phyloP scores from a whole-genome alignment of 2,329 filamentous ascomycete genomes.

The Venturia effusa region DNA sequence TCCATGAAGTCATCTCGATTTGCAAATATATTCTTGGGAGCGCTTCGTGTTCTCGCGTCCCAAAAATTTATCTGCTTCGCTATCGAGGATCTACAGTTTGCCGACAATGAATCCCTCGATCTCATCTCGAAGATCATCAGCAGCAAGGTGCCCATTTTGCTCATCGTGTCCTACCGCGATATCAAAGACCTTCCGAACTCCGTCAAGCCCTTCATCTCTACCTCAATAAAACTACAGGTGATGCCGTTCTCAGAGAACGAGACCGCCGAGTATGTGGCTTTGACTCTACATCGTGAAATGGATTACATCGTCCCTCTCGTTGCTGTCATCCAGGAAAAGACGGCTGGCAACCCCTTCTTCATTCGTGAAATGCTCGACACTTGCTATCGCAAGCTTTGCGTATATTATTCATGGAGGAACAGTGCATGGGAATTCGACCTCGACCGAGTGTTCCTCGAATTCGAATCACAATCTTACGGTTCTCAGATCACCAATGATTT shows the following conservation, averaged over 20 bases:
- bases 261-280: slow-evolving; percentile 70
- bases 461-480: slow-evolving; percentile 67
- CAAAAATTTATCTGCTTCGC: slow-evolving; percentile 84
- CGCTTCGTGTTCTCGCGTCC: slow-evolving; percentile 67
- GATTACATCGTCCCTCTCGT: slow-evolving; percentile 68
- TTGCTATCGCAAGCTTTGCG: slow-evolving; percentile 75
- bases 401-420: slow-evolving; percentile 82
- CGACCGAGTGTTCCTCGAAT: slow-evolving; percentile 76
- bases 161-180: slow-evolving; percentile 56
- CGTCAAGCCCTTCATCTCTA: slow-evolving; percentile 30
- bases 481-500: slow-evolving; percentile 75
- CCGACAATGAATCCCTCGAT: slow-evolving; percentile 77
- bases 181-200: slow-evolving; percentile 29
- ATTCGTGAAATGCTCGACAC: slow-evolving; percentile 83
- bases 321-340: slow-evolving; percentile 80
- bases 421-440: slow-evolving; percentile 77
- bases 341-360: slow-evolving; percentile 80
- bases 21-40: slow-evolving; percentile 80
- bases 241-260: slow-evolving; percentile 66
- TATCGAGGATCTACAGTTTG: slow-evolving; percentile 82
- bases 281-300: slow-evolving; percentile 62
- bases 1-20: slow-evolving; percentile 53
- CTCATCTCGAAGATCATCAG: slow-evolving; percentile 71
- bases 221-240: slow-evolving; percentile 56
- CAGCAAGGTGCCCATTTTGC: slow-evolving; percentile 67